phyloP scores from a whole-genome alignment of 2,329 filamentous ascomycete species.

The Fusarium sublunatum region DNA sequence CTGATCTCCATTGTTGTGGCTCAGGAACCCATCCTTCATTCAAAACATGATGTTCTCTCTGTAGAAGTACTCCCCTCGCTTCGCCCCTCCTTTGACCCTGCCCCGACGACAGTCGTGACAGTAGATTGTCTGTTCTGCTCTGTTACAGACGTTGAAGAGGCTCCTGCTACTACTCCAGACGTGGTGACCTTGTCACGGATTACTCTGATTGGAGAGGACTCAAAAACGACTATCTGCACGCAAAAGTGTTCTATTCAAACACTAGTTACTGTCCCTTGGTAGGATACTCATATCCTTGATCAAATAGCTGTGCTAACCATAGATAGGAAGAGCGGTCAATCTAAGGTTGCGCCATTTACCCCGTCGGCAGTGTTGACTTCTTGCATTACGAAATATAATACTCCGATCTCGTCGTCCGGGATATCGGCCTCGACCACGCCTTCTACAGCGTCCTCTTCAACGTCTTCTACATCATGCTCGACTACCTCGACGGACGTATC shows the following conservation, averaged over 20 bases:
- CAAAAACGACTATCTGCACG: conserved; percentile 38
- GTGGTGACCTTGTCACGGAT: background rate
- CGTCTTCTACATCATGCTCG: conserved; percentile 18
- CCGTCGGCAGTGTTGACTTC: conserved; percentile 27
- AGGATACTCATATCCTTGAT: background rate
- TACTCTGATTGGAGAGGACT: background rate
- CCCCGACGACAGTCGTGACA: conserved; percentile 22
- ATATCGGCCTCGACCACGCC: conserved; percentile 3
- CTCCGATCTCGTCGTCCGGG: conserved; percentile 7
- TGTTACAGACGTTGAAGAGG: conserved; percentile 8
- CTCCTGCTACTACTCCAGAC: background rate
- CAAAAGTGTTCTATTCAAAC: conserved; percentile 37
- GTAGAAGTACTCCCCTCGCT: conserved; percentile 22
- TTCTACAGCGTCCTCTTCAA: conserved; percentile 1
- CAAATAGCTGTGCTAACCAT: conserved; percentile 5
- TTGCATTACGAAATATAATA: conserved; percentile 38
- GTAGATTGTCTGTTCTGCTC: conserved; percentile 38
- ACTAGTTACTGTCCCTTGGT: conserved; percentile 38
- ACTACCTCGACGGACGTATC: conserved; percentile 4
- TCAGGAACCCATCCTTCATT: conserved; percentile 6
- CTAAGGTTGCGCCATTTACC: conserved; percentile 13
- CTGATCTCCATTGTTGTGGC: conserved; percentile 7
- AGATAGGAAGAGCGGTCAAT: conserved; percentile 23
- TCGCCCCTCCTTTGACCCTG: conserved; percentile 7
- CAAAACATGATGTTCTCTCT: conserved; percentile 21